Evolutionary conservation across 768 basidiomycete genomes (phyloP).

Genomic region (Pleurotus tuber-regium): DNA sequence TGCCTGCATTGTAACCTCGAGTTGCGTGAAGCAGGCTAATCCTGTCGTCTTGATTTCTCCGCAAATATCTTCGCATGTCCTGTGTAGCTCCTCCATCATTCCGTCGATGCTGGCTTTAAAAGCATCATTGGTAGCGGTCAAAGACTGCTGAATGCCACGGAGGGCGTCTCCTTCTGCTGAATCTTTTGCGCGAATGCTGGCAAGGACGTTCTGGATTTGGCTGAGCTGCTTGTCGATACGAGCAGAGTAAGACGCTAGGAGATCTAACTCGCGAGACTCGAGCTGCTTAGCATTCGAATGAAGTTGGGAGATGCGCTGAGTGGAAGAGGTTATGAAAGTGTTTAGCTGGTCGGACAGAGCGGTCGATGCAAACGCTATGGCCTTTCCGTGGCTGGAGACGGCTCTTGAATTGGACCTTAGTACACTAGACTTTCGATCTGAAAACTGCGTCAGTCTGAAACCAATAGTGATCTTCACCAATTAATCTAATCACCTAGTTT

Average conservation of each 20-base stretch:
- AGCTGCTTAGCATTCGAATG: slow-evolving; percentile 55
- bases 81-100: slow-evolving; percentile 56
- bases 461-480: too few species aligned
- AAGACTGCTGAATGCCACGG: slow-evolving; percentile 39
- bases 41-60: slow-evolving; percentile 42
- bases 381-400: slow-evolving; percentile 60
- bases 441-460: too few species aligned
- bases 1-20: slow-evolving; percentile 57
- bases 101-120: slow-evolving; percentile 48
- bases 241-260: slow-evolving; percentile 45
- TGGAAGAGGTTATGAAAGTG: slow-evolving; percentile 57
- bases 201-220: slow-evolving; percentile 49
- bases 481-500: slow-evolving; percentile 90
- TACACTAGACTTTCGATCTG: slow-evolving; percentile 72
- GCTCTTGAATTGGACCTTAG: slow-evolving; percentile 64
- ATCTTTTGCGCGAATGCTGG: slow-evolving; percentile 55
- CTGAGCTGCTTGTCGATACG: slow-evolving; percentile 58
- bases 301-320: slow-evolving; percentile 51
- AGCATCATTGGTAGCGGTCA: slow-evolving; percentile 51
- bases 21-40: slow-evolving; percentile 39
- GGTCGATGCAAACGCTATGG: slow-evolving; percentile 52
- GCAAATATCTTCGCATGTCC: slow-evolving; percentile 46
- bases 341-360: slow-evolving; percentile 56
- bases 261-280: slow-evolving; percentile 53
- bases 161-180: slow-evolving; percentile 52